These are phyloP conservation scores for Salix brachista DNA, from an alignment of 345 rosid species.

Conservation along the genomic window DNA sequence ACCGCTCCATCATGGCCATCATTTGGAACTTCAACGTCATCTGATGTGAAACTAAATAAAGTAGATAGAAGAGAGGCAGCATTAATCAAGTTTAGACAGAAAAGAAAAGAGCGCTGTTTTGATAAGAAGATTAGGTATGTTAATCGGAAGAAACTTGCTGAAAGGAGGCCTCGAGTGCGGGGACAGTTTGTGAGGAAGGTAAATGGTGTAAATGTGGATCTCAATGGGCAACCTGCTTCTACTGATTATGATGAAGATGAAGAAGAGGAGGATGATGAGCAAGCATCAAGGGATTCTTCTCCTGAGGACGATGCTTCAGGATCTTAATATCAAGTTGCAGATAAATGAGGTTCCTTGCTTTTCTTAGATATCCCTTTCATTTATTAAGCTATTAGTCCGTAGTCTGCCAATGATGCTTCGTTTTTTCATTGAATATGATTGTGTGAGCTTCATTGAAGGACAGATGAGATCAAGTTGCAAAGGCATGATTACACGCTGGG, in stretches of 20 bases:
- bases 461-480: neutral
- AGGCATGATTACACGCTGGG: neutral
- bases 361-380: neutral
- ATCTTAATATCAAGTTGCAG: slow-evolving; percentile 19
- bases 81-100: slow-evolving; percentile 81
- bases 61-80: slow-evolving; percentile 92
- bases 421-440: neutral
- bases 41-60: slow-evolving; percentile 52
- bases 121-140: slow-evolving; percentile 95
- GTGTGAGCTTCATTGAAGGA: neutral
- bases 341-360: neutral
- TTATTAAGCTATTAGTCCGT: neutral
- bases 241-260: slow-evolving; percentile 75
- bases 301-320: slow-evolving; percentile 52
- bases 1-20: slow-evolving; percentile 58
- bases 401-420: neutral
- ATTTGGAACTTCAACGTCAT: slow-evolving; percentile 47
- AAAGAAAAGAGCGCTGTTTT: slow-evolving; percentile 89
- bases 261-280: slow-evolving; percentile 52
- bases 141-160: slow-evolving; percentile 87
- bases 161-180: slow-evolving; percentile 93
- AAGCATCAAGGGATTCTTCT: slow-evolving; percentile 58
- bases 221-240: slow-evolving; percentile 72
- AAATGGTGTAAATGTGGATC: slow-evolving; percentile 76
- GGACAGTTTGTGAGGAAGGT: slow-evolving; percentile 96